Base-by-base conservation (phyloP, 2,329 filamentous ascomycete species). In the Xylaria sp. region DNA sequence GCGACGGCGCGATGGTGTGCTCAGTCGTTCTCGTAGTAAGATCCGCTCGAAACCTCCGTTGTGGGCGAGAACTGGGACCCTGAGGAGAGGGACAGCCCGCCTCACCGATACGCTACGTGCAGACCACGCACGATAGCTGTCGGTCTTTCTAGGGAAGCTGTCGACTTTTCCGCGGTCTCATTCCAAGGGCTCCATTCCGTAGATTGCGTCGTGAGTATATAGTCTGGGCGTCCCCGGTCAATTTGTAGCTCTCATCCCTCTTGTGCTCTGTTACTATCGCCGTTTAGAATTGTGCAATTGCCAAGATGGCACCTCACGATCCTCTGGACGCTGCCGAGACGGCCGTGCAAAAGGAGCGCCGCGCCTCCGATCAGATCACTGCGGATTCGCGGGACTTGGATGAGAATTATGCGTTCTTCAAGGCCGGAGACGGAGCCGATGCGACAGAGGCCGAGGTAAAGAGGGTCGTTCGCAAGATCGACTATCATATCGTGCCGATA, bases 401-500 rank as follows among this genome's bases (percentile, higher is more conserved):
- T 51, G 74, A 76, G 23, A 73, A 68, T 38, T 75, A 75, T 54
- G 66, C 68, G 43, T 65, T 73, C 21, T 76, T 72, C 70, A 70
- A 68, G 54, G 62, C 63, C 9, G 49, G 68, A 5, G 56, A 63
- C 9, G 68, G 67, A 21, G 43, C 70, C 7, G 69, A 72, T 4
- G 68, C 67, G 40, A 69, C 66, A 6, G 62, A 65, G 21, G 63
- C 60, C 10, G 74, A 76, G 59, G 62, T 66, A 51, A 73, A 72
- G 58, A 67, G 62, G 9, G 69, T 72, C 8, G 47, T 75, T 48
- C 69, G 72, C 29, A 75, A 75, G 58, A 73, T 75, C 58, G 73
- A 75, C 62, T 58, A 62, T 41, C 71, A 66, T 17, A 53, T 75
- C 41, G 66, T 75, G n/a, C 65, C 73, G 3, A 62, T 73, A 27